Base-by-base conservation (phyloP, 768 basidiomycete species). In the Cystobasidium onofrii region DNA sequence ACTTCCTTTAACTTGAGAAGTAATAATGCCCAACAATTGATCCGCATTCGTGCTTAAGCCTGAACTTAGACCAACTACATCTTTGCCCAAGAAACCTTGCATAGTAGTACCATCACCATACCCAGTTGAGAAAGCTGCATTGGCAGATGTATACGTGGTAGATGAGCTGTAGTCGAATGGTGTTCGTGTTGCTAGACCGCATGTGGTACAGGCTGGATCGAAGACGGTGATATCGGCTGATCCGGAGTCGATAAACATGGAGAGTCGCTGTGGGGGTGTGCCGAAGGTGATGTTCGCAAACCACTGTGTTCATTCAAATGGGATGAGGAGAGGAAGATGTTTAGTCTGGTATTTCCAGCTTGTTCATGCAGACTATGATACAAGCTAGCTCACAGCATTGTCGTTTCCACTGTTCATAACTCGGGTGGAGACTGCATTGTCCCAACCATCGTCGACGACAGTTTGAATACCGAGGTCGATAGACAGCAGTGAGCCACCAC, bases 41-140 rank as follows among this genome's bases (percentile, higher is more conserved):
- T 15, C 41, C 12, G 27, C 13, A 7, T 13, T 23, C 10, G 44
- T 55, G 36, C 23, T 7, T 31, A 64, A 66, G 3, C 9, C 31
- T 27, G 12, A 10, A 20, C 33, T 44, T 7, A 73, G 39, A 33
- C 29, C 20, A 13, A 73, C 72, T 6, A 43, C 25, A 52, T 73
- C 72, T 20, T 20, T 25, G 2, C 64, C 72, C 25, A 63, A 17
- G 29, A 52, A 29, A 25, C 72, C 72, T 17, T 7, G 20, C 34
- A 73, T 33, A 9, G 39, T 33, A 3, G 62, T 73, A 20, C 72
- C 72, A 66, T 73, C 72, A 7, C 62, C 72, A 39, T 73, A 73
- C 6, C 10, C 23, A 9, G 64, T 73, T 31, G 7, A 15, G 72
- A 73, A 73, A 15, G 15, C 7, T 1, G 25, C 17, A 12, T 29